A percentile compares a stretch with the other conserved stretches of the same genome.
Conservation (phyloP, 2,329 filamentous ascomycete genomes). For the Lachnellula occidentalis region DNA sequence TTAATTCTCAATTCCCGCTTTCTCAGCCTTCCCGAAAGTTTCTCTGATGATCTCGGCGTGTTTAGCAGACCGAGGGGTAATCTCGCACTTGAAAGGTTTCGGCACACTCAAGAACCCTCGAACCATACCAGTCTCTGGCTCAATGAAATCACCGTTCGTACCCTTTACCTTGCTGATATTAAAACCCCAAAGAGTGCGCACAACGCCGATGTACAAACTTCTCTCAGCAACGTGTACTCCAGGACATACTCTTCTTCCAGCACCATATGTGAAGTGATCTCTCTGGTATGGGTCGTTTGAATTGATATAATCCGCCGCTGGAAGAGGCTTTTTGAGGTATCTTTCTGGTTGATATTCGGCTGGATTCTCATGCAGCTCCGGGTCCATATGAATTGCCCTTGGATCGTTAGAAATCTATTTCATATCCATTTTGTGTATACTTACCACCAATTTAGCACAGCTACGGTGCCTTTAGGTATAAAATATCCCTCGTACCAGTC, state of each 20-base stretch:
- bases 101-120: slow-evolving; percentile 31
- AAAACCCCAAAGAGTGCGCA: slow-evolving; percentile 31
- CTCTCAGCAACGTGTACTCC: slow-evolving; percentile 33
- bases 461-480: slow-evolving; percentile 35
- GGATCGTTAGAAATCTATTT: neutral
- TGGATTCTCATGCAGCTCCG: slow-evolving; percentile 36
- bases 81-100: slow-evolving; percentile 29
- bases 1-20: too few species aligned
- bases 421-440: neutral
- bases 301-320: slow-evolving; percentile 16
- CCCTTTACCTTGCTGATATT: slow-evolving; percentile 19
- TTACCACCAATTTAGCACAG: slow-evolving; percentile 35
- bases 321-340: slow-evolving; percentile 20
- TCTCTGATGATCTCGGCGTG: slow-evolving; percentile 28
- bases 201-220: slow-evolving; percentile 28
- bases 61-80: slow-evolving; percentile 25
- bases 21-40: slow-evolving; percentile 1
- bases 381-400: slow-evolving; percentile 35
- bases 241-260: slow-evolving; percentile 30
- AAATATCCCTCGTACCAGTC: slow-evolving; percentile 32
- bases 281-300: slow-evolving; percentile 24
- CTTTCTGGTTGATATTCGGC: slow-evolving; percentile 40
- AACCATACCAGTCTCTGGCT: slow-evolving; percentile 21
- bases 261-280: slow-evolving; percentile 30
- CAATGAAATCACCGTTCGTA: slow-evolving; percentile 13